Evolutionary conservation across 2,329 filamentous ascomycete species (phyloP), one percentile per base, ranked within the genome.

Genomic region (Blastomyces emzantsi): DNA sequence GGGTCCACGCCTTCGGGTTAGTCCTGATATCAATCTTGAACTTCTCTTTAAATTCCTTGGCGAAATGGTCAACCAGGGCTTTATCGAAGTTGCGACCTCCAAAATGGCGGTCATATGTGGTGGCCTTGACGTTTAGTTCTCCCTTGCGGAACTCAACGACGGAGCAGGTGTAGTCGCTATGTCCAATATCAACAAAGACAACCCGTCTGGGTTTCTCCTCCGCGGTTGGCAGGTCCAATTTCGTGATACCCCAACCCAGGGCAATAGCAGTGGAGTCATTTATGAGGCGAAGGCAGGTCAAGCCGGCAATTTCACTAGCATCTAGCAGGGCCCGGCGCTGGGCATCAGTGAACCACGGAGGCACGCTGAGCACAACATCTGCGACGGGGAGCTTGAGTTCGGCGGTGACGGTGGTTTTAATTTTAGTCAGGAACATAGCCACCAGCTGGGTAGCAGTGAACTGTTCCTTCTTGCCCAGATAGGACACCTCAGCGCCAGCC

Each of bases 261-360:
- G 94, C 94, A 67, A 92, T 92, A 65, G 94, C 94, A 61, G 94
- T 97, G 70, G 91, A 97, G 80, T 97, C 94, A 81, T 99, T 99
- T 83, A 99, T 95, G 67, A 99, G 83, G 66, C 94, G 87, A 68
- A 99, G 87, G 49, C 92, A 83, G 81, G 96, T 97, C 72, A 99
- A 84, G 66, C 92, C 93, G 64, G 93, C 91, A 71, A 99, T 90
- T 75, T 97, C 92, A 70, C 92, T 86, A 64, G 94, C 93, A 74
- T 97, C 93, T 71, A 97, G 83, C 67, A 99, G 83, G 70, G 86
- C 87, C 73, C 94, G 87, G 75, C 94, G 89, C 83, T 99, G 94
- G 66, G 88, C 81, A 76, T 99, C 94, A 66, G 92, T 96, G 82
- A 96, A 99, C 94, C 94, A 99, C 22, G 92, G 87, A 55, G 94